Conservation (phyloP, 106 monocot genomes). For the Dendrobium officinale region DNA sequence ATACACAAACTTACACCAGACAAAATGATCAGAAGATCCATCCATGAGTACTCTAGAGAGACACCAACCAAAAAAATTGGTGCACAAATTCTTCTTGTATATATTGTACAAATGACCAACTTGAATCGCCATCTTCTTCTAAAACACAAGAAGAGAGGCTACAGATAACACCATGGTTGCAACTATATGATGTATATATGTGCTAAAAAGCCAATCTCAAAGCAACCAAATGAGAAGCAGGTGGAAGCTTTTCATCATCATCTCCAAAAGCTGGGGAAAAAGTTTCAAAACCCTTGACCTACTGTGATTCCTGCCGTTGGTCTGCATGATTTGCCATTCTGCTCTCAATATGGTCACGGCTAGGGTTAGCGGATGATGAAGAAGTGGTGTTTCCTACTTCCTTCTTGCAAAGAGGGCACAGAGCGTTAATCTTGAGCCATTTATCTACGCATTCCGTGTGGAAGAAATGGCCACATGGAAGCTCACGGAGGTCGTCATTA, state of each 20-base stretch:
- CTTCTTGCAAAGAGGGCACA: constrained; percentile 25
- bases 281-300: neutral
- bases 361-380: neutral
- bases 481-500: constrained; percentile 18
- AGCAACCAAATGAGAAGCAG: neutral
- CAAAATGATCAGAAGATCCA: constrained; percentile 1
- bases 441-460: constrained; percentile 28
- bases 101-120: neutral
- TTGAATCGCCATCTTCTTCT: constrained; percentile 4
- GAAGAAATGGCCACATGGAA: constrained; percentile 27
- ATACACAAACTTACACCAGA: neutral
- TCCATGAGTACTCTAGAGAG: neutral
- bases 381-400: constrained; percentile 13
- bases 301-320: neutral
- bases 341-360: neutral
- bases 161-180: neutral
- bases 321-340: neutral
- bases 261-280: neutral
- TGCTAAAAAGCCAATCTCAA: too few relatives aligned
- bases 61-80: neutral
- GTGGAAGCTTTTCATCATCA: neutral
- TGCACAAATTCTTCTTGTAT: neutral
- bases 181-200: neutral
- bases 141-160: constrained; percentile 3
- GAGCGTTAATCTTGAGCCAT: constrained; percentile 25